Evolutionary conservation across 352 stramenopile species (phyloP), one percentile per base, ranked within the genome.

Genomic region (Pythium chondricola): DNA sequence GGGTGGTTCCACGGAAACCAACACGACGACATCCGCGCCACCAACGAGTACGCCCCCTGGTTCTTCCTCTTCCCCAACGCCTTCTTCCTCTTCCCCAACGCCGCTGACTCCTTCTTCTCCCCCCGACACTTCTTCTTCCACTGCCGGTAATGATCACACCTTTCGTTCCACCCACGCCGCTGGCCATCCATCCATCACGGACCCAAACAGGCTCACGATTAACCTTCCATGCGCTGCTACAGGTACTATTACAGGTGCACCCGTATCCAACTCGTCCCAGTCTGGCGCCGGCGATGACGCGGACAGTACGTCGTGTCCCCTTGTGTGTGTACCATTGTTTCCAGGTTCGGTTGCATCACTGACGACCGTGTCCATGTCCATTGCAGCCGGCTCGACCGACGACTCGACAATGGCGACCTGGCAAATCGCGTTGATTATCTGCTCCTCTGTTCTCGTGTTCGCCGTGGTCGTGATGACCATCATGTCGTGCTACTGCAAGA

Each of bases 351-450:
- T n/a, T n/a, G n/a, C n/a, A n/a, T n/a, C n/a, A n/a, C n/a, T n/a
- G n/a, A n/a, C n/a, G n/a, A n/a, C n/a, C n/a, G n/a, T n/a, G n/a
- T n/a, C n/a, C n/a, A n/a, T n/a, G n/a, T n/a, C n/a, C n/a, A n/a
- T n/a, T n/a, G n/a, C n/a, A n/a, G n/a, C n/a, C n/a, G n/a, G n/a
- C n/a, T n/a, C n/a, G n/a, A n/a, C n/a, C n/a, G n/a, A n/a, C n/a
- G n/a, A n/a, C n/a, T n/a, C n/a, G n/a, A n/a, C 25, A 7, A 48
- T 67, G 37, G 37, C 26, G 29, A 67, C 47, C 26, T 67, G 58
- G 58, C 58, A 67, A 27, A 63, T 67, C 45, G 47, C 51, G 30
- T 30, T 63, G 30, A 59, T 63, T n/a, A 63, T 63, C 21, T 63
- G 56, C 49, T 63, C 48, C 22, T 31, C 22, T 21, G 44, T 59